phyloP scores from a whole-genome alignment of 805 yeast species.

The Brettanomyces bruxellensis region DNA sequence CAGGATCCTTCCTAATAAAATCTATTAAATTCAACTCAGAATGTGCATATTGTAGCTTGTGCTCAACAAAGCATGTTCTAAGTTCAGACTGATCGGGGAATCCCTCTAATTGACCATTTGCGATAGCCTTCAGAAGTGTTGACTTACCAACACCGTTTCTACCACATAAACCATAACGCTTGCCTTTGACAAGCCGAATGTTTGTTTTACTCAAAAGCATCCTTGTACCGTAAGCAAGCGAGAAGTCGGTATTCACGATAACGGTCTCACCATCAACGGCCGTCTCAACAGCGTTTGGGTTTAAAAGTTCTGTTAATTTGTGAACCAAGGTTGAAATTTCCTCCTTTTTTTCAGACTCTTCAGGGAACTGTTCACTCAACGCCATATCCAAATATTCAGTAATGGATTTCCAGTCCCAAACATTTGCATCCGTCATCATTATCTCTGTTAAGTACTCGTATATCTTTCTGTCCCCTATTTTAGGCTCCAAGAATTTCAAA shows the following conservation, averaged over 20 bases:
- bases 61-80: conserved; percentile 95
- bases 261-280: conserved; percentile 76
- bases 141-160: conserved; percentile 99
- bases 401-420: conserved; percentile 62
- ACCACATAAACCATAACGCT: conserved; percentile 96
- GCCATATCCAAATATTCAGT: conserved; percentile 42
- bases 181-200: conserved; percentile 83
- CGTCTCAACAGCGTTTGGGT: conserved; percentile 43
- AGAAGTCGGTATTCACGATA: conserved; percentile 89
- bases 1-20: conserved; percentile 86
- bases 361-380: conserved; percentile 23
- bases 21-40: conserved; percentile 82
- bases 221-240: conserved; percentile 94
- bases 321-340: conserved; percentile 37
- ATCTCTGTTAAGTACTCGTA: conserved; percentile 43
- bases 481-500: conserved; percentile 21
- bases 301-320: conserved; percentile 47
- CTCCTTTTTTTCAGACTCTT: conserved; percentile 25
- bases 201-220: conserved; percentile 93
- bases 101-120: conserved; percentile 94
- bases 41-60: conserved; percentile 90
- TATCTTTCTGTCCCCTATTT: conserved; percentile 29
- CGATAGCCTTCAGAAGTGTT: conserved; percentile 92
- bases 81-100: conserved; percentile 85
- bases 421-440: conserved; percentile 57